Conservation (phyloP, 78 protist genomes). For the Salpingoeca rosetta region DNA sequence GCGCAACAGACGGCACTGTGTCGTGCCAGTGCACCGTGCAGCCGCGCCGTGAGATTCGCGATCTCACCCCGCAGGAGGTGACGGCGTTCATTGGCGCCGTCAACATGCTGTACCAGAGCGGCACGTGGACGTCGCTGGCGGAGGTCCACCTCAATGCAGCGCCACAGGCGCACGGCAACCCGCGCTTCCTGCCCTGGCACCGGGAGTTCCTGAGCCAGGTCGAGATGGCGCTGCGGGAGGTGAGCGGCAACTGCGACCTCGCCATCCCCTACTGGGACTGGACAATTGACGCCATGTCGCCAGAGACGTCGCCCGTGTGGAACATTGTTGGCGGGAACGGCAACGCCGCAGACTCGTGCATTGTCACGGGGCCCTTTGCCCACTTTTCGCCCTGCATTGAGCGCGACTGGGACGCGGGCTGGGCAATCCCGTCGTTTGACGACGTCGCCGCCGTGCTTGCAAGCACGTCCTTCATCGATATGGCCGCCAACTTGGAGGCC, state of each 20-base stretch:
- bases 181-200: neutral
- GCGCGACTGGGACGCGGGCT: neutral
- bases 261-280: slow-evolving; percentile 6
- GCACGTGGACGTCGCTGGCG: neutral
- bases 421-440: neutral
- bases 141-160: neutral
- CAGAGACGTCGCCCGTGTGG: neutral
- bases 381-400: neutral
- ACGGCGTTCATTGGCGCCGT: neutral
- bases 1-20: neutral
- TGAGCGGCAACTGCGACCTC: neutral
- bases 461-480: neutral
- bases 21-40: neutral
- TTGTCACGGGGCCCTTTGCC: neutral
- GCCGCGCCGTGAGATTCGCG: neutral
- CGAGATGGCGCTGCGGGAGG: neutral
- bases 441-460: neutral
- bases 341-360: neutral
- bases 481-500: neutral
- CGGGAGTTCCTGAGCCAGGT: neutral
- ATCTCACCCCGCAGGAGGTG: neutral
- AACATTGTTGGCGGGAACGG: neutral
- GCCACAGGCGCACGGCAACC: neutral
- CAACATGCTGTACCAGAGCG: neutral
- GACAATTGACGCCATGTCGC: neutral